Conservation (phyloP, 1,284 basidiomycete species). For the Prillingera fragicola region DNA sequence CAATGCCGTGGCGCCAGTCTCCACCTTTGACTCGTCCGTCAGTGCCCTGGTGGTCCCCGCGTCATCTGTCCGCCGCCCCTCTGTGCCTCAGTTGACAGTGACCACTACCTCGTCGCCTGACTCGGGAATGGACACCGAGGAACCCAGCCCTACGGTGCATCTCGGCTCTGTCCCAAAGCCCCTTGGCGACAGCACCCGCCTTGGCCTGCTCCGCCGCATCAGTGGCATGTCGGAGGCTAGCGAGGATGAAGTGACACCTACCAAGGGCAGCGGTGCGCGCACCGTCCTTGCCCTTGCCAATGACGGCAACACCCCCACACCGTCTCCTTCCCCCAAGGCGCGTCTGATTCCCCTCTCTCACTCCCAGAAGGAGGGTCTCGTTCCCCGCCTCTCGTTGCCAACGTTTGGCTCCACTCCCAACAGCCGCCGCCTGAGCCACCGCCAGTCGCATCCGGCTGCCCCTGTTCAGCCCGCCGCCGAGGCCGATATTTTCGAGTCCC, state of each 20-base stretch:
- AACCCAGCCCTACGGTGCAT: constrained; percentile 36
- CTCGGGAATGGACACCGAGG: constrained; percentile 46
- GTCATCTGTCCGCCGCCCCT: constrained; percentile 9
- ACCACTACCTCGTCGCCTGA: constrained; percentile 36
- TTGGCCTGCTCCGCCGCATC: constrained; percentile 34
- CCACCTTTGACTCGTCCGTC: constrained; percentile 21
- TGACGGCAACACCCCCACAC: constrained; percentile 22
- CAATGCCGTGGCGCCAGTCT: constrained; percentile 9
- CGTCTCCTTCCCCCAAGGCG: constrained; percentile 24
- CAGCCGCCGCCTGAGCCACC: constrained; percentile 40
- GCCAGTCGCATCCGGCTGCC: constrained; percentile 42
- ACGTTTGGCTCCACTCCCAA: constrained; percentile 36
- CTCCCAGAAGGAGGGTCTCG: constrained; percentile 14
- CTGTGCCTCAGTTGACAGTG: constrained; percentile 32
- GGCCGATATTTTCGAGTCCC: constrained; percentile 45
- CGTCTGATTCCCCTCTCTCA: constrained; percentile 14
- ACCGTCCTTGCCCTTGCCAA: constrained; percentile 8
- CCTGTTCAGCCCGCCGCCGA: constrained; percentile 24
- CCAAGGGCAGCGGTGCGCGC: constrained; percentile 32
- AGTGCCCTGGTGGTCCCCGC: too few species aligned
- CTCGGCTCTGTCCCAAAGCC: constrained; percentile 16
- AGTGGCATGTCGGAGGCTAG: too few species aligned
- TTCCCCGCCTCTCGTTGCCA: constrained; percentile 45
- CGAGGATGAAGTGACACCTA: constrained; percentile 47
- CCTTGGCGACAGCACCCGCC: constrained; percentile 8